Evolutionary conservation across 306 rosid genomes (phyloP), one percentile per base, ranked within the genome.

Genomic region (Potentilla sterilis): DNA sequence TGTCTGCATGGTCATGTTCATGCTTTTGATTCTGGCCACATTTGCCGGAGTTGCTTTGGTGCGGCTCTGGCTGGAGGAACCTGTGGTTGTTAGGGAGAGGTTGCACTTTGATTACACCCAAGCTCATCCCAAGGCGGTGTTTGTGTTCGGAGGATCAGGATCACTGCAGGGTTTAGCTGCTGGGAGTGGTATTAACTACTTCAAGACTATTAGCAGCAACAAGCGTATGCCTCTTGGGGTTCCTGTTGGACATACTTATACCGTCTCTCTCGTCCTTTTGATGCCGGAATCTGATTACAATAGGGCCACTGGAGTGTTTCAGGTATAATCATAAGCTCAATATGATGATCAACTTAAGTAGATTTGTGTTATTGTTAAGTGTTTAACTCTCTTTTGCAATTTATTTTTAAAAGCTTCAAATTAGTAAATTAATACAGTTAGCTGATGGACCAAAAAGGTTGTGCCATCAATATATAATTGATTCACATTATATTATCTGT

Each of bases 241-340:
- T 77, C 96, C 98, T 0, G 81, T 81, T 71, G 95, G 97, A 5
- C 98, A 90, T 68, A 84, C 88, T 3, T 87, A 84, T 70, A 37
- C 54, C 40, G 89, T 83, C 14, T 84, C 92, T 67, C 80, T 90
- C 81, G 47, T 47, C 11, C 90, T 94, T 51, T 49, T 84, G 77
- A 84, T 94, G 96, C 97, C 98, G 1, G 97, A 94, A 78, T 94
- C 97, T 76, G 87, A 83, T 49, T 94, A 81, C 86, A 94, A 94
- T 66, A 78, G 88, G 58, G 84, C 75, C 8, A 77, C 88, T 63
- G 96, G 98, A 0, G 84, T 92, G 67, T 94, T 94, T 90, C 97
- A 94, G 97, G 98, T 91, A 82, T 51, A 24, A 3, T n/a, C 4
- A 4, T 21, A 63, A 46, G 8, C 43, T 54, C 4, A 19, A 38